Base-by-base conservation (phyloP, 2,329 filamentous ascomycete genomes). In the Pseudogymnoascus verrucosus region DNA sequence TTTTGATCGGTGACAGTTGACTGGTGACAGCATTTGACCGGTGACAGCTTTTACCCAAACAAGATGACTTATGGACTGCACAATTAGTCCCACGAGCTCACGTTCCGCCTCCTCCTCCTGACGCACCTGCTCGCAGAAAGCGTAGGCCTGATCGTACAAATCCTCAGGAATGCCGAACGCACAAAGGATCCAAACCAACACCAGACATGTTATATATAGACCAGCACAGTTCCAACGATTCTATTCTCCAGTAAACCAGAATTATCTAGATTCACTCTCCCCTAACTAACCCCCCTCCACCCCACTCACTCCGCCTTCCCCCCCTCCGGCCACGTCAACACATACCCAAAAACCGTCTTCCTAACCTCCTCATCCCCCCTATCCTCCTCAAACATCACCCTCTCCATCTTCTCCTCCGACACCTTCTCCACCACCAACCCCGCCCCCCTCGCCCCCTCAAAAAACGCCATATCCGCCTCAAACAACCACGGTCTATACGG, bases 401-500 rank as follows among this genome's bases (percentile, higher is more conserved):
- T 87, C 37, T 93, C 91, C 85, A 96, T 86, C 69, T 88, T 84
- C 74, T 88, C 85, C 76, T 97, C 91, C 59, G 93, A 79, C 36
- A 96, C 81, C 78, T 93, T 91, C 67, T 88, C 87, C 2, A 96
- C 92, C 14, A 76, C 76, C 65, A 97, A 89, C 0, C 91, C 92
- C 60, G 79, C 81, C 61, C 84, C 83, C 65, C 84, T 80, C 4
- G 88, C 90, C 64, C 92, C 72, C 60, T 92, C 89, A 72, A 97
- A 97, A 78, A 97, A 97, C 3, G 83, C 84, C 73, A 96, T 80
- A 71, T 96, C 95, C 75, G 91, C 89, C 67, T 92, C 83, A 70
- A 89, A 81, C 72, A 97, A 79, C 93, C 93, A 97, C 1, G 93
- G 93, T 67, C 95, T 82, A 76, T 98, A 96, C 19, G 91, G 93